These are phyloP conservation scores for Lagenidium sp. DNA, from an alignment of 352 stramenopile species.

Conservation along the genomic window DNA sequence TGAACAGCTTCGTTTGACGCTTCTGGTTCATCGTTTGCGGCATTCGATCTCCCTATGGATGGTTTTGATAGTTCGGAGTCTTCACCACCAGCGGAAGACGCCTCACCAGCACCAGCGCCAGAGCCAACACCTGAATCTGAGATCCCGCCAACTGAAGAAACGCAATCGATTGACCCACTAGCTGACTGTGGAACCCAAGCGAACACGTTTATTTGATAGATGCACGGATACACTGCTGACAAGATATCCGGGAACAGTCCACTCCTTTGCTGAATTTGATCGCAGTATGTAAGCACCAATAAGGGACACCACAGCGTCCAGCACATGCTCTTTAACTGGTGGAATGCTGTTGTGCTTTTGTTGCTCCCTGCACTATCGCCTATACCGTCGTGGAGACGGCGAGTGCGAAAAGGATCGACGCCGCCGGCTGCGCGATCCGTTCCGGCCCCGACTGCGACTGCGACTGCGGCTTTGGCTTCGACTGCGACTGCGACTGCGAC, in stretches of 20 bases:
- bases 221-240: no score
- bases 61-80: slow-evolving; percentile 7
- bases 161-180: no score
- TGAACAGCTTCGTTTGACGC: slow-evolving; percentile 47
- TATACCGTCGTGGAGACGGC: background rate
- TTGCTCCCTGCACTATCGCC: background rate
- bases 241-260: no score
- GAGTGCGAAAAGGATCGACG: background rate
- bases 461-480: slow-evolving; percentile 21
- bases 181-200: background rate
- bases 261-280: no score
- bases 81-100: background rate
- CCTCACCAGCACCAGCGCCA: slow-evolving; percentile 2
- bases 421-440: background rate
- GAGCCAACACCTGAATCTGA: no score
- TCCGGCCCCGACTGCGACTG: slow-evolving; percentile 12
- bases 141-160: no score
- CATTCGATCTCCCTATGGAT: slow-evolving; percentile 26
- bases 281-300: no score
- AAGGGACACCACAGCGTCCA: background rate
- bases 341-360: background rate
- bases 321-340: background rate
- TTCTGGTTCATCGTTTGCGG: slow-evolving; percentile 6
- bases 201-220: background rate
- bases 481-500: slow-evolving; percentile 3